A percentile compares a stretch with the other conserved stretches of the same genome.
These are phyloP conservation scores for Euphorbia tirucalli DNA, from an alignment of 345 rosid genomes.

Conservation along the genomic window DNA sequence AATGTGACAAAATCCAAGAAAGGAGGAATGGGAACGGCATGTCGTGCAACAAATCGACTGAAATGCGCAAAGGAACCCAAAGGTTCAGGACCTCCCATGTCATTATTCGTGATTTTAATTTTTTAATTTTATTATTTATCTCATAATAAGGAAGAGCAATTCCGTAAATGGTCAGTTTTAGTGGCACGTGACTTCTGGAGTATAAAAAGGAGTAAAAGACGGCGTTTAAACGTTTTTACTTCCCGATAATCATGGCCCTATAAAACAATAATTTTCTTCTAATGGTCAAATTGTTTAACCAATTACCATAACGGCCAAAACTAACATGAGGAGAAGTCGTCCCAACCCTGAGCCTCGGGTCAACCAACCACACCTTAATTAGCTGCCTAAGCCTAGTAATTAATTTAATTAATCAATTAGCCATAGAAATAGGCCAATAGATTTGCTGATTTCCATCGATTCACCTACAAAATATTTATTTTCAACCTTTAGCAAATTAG, in stretches of 20 bases:
- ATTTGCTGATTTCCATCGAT: too few relatives aligned
- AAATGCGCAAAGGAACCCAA: background rate
- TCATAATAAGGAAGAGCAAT: background rate
- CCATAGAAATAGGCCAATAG: too few relatives aligned
- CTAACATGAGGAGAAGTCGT: background rate
- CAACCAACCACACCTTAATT: background rate
- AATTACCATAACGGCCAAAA: background rate
- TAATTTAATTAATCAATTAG: too few relatives aligned
- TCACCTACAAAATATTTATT: too few relatives aligned
- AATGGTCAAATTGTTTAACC: background rate
- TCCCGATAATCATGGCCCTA: background rate
- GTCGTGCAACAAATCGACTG: background rate
- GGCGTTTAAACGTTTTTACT: background rate
- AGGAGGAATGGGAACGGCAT: background rate
- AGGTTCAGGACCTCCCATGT: background rate
- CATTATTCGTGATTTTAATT: background rate
- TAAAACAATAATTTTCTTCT: background rate
- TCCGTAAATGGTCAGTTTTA: background rate
- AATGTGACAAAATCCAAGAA: background rate
- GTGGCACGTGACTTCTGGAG: conserved; percentile 4
- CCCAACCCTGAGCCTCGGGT: background rate
- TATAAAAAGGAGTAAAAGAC: background rate
- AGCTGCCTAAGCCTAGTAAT: background rate
- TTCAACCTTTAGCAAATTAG: too few relatives aligned
- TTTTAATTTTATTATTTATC: too few relatives aligned